phyloP scores from a whole-genome alignment of 441 rosid species.

The Melastoma candidum region DNA sequence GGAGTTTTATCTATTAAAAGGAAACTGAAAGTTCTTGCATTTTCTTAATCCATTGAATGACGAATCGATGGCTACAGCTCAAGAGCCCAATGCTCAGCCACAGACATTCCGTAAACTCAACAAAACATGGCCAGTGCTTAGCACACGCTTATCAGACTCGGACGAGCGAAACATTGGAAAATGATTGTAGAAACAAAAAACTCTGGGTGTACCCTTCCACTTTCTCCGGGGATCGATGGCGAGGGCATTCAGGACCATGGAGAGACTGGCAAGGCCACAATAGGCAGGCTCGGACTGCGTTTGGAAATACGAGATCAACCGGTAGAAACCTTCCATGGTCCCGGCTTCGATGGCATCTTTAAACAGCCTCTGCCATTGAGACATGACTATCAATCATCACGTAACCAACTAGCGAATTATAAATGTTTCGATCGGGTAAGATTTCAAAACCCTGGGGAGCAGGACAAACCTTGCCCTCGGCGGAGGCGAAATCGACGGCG shows the following conservation, averaged over 20 bases:
- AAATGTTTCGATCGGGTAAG: no score
- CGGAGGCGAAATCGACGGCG: constrained; percentile 77
- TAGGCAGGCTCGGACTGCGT: constrained; percentile 69
- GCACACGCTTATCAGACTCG: no score
- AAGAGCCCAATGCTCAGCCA: no score
- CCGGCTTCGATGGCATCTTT: constrained; percentile 50
- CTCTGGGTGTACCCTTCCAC: constrained; percentile 41
- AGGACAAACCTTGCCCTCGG: constrained; percentile 65
- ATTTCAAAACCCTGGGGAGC: background rate
- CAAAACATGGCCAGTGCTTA: no score
- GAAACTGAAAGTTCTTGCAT: no score
- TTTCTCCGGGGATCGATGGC: constrained; percentile 51
- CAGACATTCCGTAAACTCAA: no score
- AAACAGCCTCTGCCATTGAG: constrained; percentile 53
- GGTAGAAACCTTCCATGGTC: constrained; percentile 55
- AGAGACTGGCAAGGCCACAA: constrained; percentile 52
- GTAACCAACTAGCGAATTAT: no score
- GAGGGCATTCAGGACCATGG: constrained; percentile 60
- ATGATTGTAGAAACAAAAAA: background rate
- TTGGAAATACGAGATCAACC: constrained; percentile 49
- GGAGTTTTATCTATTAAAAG: no score
- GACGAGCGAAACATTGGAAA: no score
- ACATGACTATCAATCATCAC: background rate
- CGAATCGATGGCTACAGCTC: no score
- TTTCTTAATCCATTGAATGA: no score